Conservation (phyloP, 2,329 filamentous ascomycete genomes). For the Talaromyces sp. region DNA sequence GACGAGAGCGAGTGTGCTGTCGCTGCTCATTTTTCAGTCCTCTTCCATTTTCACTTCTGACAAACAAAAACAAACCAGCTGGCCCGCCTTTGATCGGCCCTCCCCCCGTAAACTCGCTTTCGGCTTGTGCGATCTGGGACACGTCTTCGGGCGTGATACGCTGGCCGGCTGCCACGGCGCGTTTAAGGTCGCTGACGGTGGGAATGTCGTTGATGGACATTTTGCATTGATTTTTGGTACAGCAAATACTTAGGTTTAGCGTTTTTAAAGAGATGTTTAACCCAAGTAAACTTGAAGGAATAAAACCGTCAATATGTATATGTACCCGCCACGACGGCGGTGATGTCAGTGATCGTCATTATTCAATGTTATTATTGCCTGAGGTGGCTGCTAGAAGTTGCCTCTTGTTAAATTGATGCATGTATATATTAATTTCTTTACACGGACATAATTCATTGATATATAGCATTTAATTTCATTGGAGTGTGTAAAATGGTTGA, state of each 20-base stretch:
- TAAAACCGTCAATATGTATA: background rate
- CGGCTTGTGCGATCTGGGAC: constrained; percentile 25
- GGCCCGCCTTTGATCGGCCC: constrained; percentile 27
- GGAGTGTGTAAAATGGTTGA: too few relatives aligned
- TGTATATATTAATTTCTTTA: too few relatives aligned
- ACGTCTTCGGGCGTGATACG: constrained; percentile 28
- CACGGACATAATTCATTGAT: too few relatives aligned
- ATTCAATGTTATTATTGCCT: background rate
- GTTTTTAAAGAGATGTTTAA: background rate
- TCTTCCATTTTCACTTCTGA: background rate
- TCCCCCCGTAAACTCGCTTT: constrained; percentile 25
- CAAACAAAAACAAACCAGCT: constrained; percentile 19
- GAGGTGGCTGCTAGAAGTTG: background rate
- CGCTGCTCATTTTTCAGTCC: constrained; percentile 14
- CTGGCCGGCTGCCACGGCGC: constrained; percentile 25
- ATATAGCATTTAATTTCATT: too few relatives aligned
- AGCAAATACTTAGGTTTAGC: background rate
- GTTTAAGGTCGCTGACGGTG: constrained; percentile 25
- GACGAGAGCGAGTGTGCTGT: constrained; percentile 29
- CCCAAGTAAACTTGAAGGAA: background rate
- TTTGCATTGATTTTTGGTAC: background rate
- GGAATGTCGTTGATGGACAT: constrained; percentile 19
- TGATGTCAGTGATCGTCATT: constrained; percentile 2
- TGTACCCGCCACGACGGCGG: background rate
- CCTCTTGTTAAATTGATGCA: background rate